Conservation (phyloP, 2,329 filamentous ascomycete genomes). For the Colletotrichum higginsianum region DNA sequence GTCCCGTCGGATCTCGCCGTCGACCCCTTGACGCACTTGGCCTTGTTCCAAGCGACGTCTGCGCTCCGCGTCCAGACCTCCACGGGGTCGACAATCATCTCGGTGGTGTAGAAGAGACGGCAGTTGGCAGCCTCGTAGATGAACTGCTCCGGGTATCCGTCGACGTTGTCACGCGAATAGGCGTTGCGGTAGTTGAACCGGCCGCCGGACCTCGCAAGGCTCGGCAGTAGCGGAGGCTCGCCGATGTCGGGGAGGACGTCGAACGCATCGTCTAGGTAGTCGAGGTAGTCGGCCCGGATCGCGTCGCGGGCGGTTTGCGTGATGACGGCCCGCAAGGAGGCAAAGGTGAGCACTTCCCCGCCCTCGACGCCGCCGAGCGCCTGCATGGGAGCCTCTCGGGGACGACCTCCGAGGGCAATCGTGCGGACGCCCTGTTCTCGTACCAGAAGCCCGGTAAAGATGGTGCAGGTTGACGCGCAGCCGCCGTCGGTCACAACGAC, state of each 20-base stretch:
- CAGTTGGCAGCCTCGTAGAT: slow-evolving; percentile 71
- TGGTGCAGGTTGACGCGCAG: slow-evolving; percentile 73
- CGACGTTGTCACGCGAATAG: slow-evolving; percentile 43
- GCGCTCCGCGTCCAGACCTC: slow-evolving; percentile 64
- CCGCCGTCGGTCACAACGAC: slow-evolving; percentile 67
- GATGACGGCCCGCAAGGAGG: slow-evolving; percentile 42
- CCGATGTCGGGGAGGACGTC: slow-evolving; percentile 22
- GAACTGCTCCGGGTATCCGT: slow-evolving; percentile 68
- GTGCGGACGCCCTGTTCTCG: slow-evolving; percentile 67
- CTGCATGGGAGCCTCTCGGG: slow-evolving; percentile 66
- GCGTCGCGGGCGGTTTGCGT: slow-evolving; percentile 9
- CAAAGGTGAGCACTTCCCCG: slow-evolving; percentile 54
- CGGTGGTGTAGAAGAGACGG: slow-evolving; percentile 67
- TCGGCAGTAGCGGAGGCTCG: slow-evolving; percentile 31
- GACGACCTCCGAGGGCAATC: slow-evolving; percentile 71
- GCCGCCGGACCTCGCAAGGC: slow-evolving; percentile 59
- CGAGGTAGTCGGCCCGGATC: slow-evolving; percentile 29
- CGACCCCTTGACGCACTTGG: slow-evolving; percentile 48
- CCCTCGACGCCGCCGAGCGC: slow-evolving; percentile 73
- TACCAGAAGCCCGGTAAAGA: slow-evolving; percentile 70
- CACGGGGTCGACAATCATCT: slow-evolving; percentile 63
- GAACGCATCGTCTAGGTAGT: neutral
- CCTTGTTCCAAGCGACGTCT: slow-evolving; percentile 54
- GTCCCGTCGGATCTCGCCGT: slow-evolving; percentile 33
- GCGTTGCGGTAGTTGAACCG: slow-evolving; percentile 61